A percentile compares a stretch with the other conserved stretches of the same genome.
These are phyloP conservation scores for Salisapilia sapeloensis DNA, from an alignment of 352 stramenopile species.

Conservation along the genomic window DNA sequence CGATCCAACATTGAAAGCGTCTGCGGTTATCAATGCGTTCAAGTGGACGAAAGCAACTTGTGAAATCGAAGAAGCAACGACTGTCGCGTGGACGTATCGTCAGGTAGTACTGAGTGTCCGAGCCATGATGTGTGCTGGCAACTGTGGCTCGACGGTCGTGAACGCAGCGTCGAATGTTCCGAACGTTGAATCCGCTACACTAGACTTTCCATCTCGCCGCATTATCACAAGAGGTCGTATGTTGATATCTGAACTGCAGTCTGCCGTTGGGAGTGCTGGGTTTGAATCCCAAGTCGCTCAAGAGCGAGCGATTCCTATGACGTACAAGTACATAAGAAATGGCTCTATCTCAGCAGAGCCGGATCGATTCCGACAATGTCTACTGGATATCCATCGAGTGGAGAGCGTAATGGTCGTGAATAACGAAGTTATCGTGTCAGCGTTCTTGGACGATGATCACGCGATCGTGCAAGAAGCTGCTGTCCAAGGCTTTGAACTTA, in stretches of 20 bases:
- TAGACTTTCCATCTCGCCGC: conserved; percentile 41
- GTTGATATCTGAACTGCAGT: conserved; percentile 13
- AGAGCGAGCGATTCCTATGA: conserved; percentile 13
- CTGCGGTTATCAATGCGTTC: conserved; percentile 7
- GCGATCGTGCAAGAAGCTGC: too few species aligned
- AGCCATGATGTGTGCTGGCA: conserved; percentile 72
- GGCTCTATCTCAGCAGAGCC: too few species aligned
- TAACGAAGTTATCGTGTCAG: too few species aligned
- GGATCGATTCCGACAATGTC: too few species aligned
- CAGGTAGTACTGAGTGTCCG: conserved; percentile 44
- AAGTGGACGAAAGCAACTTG: conserved; percentile 11
- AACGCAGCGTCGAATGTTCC: conserved; percentile 25
- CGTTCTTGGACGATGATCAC: too few species aligned
- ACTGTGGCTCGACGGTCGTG: conserved; percentile 58
- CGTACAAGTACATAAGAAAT: background rate
- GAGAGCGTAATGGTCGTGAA: too few species aligned
- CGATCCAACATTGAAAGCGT: conserved; percentile 9
- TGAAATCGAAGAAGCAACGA: conserved; percentile 15
- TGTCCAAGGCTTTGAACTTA: too few species aligned
- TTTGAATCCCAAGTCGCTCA: conserved; percentile 31
- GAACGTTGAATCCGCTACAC: conserved; percentile 22
- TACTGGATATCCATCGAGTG: too few species aligned
- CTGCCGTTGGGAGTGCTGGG: conserved; percentile 24
- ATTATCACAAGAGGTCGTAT: conserved; percentile 39
- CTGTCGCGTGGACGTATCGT: conserved; percentile 26